These are phyloP conservation scores for Homolaphlyctis polyrhiza DNA, from an alignment of 371 early-diverging fungal genomes.

Conservation along the genomic window DNA sequence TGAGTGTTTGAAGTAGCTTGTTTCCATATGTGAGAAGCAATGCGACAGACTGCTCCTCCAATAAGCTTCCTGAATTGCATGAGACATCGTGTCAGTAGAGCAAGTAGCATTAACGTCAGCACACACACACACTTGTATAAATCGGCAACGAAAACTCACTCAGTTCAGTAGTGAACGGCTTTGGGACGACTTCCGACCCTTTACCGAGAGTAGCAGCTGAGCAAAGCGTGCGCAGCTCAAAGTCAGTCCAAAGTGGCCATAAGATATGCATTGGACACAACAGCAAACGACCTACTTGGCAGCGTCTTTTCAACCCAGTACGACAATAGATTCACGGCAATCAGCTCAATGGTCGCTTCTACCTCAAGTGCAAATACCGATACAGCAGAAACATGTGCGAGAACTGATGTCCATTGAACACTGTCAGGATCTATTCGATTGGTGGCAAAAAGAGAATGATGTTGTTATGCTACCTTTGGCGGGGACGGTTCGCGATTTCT, in stretches of 20 bases:
- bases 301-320: background rate
- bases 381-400: background rate
- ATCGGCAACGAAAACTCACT: too few species aligned
- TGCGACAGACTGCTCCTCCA: background rate
- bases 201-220: too few species aligned
- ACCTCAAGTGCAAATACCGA: constrained; percentile 1
- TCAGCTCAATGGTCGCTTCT: background rate
- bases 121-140: background rate
- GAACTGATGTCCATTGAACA: background rate
- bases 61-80: background rate
- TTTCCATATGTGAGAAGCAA: constrained; percentile 9
- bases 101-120: constrained; percentile 1
- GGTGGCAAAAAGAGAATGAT: too few species aligned
- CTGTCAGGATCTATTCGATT: too few species aligned
- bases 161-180: too few species aligned
- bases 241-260: too few species aligned
- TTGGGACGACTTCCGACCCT: too few species aligned
- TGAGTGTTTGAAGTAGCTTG: constrained; percentile 9
- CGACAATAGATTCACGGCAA: constrained; percentile 3
- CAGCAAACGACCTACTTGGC: too few species aligned
- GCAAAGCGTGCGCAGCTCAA: too few species aligned
- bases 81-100: too few species aligned
- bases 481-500: constrained; percentile 6
- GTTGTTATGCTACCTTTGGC: background rate
- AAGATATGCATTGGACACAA: too few species aligned